Evolutionary conservation across 306 rosid genomes (phyloP).

Genomic region (Myrica gale): DNA sequence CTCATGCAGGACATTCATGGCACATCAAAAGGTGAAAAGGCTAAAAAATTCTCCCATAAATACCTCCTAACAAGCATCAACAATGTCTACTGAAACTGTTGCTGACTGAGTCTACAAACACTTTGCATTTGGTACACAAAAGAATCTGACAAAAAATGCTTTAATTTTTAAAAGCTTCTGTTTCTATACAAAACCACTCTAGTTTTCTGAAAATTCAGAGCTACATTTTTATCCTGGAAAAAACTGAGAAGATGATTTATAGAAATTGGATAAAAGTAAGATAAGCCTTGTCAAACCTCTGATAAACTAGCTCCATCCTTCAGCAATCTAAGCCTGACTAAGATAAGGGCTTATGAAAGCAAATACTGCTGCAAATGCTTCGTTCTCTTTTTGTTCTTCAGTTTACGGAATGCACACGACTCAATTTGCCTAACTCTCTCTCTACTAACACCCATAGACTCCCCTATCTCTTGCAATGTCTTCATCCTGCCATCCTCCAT

Average conservation of each 20-base stretch:
- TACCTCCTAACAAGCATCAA: too few relatives aligned
- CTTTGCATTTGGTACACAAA: constrained; percentile 22
- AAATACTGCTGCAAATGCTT: constrained; percentile 83
- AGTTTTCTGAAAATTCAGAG: constrained; percentile 24
- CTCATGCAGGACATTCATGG: too few relatives aligned
- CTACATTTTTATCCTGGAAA: constrained; percentile 20
- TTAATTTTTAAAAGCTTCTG: constrained; percentile 24
- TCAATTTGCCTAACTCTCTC: constrained; percentile 96
- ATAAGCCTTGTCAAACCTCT: constrained; percentile 21
- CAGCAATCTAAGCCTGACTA: constrained; percentile 23
- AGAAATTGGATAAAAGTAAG: constrained; percentile 17
- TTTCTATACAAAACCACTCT: constrained; percentile 49
- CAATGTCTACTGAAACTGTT: not conserved
- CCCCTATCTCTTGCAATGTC: constrained; percentile 95
- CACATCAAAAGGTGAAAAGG: too few relatives aligned
- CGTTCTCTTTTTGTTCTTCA: constrained; percentile 86
- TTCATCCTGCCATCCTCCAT: constrained; percentile 96
- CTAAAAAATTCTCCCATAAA: too few relatives aligned
- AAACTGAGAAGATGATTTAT: constrained; percentile 14
- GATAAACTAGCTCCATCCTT: constrained; percentile 28
- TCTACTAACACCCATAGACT: constrained; percentile 86
- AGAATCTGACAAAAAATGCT: constrained; percentile 22
- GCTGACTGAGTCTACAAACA: constrained; percentile 1
- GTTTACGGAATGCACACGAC: constrained; percentile 79
- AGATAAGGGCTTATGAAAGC: constrained; percentile 45